These are phyloP conservation scores for Candida adriatica DNA, from an alignment of 805 yeast species.

Conservation along the genomic window DNA sequence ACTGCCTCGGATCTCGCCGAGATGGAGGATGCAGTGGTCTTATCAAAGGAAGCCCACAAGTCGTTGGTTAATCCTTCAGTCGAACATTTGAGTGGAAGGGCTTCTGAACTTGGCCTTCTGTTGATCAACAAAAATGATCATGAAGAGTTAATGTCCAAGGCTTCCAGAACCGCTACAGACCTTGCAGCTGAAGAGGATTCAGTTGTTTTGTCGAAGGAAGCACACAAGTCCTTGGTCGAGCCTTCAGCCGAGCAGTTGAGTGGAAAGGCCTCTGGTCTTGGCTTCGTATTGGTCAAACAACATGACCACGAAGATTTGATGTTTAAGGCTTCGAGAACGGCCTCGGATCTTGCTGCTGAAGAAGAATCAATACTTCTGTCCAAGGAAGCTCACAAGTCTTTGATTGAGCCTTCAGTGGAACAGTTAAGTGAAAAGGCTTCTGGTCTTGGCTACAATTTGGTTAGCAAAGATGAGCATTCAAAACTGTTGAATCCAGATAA, in stretches of 20 bases:
- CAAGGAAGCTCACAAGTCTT: background rate
- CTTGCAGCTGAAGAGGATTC: constrained; percentile 17
- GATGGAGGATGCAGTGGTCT: constrained; percentile 9
- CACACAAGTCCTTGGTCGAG: constrained; percentile 8
- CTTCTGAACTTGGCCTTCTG: constrained; percentile 9
- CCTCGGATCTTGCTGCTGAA: background rate
- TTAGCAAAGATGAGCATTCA: constrained; percentile 11
- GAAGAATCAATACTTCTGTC: constrained; percentile 15
- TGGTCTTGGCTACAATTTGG: background rate
- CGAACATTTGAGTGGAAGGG: constrained; percentile 4
- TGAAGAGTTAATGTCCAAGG: too few species aligned
- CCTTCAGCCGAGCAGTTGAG: too few species aligned
- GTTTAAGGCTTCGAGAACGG: background rate
- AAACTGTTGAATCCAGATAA: constrained; percentile 8
- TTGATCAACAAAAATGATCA: too few species aligned
- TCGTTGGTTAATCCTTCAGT: constrained; percentile 13
- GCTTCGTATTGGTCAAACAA: too few species aligned
- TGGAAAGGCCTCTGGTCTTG: too few species aligned
- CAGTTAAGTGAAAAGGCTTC: background rate
- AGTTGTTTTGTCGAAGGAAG: constrained; percentile 11
- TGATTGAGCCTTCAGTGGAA: background rate
- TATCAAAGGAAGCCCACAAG: constrained; percentile 14
- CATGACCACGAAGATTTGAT: too few species aligned
- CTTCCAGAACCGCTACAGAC: constrained; percentile 17
- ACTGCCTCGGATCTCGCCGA: constrained; percentile 19